Evolutionary conservation across 2,329 filamentous ascomycete species (phyloP), one percentile per base, ranked within the genome.

Genomic region (Lasiodiplodia theobromae): DNA sequence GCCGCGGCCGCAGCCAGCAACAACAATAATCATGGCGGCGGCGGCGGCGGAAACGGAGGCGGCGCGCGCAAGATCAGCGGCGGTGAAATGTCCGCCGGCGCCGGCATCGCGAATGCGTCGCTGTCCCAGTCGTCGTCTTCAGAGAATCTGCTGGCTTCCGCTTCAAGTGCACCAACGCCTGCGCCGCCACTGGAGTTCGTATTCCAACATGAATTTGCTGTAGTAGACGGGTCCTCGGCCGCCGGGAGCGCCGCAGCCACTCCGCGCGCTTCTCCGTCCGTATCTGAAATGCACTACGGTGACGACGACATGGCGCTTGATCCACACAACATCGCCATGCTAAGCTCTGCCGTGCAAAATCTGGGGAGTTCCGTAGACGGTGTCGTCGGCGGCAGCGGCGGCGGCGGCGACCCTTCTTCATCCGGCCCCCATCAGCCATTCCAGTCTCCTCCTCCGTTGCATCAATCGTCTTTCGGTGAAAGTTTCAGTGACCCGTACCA

Each of bases 191-290:
- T 47, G 23, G 44, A 64, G n/a, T 64, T 64, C 47, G 28, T 52
- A n/a, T 64, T 64, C 60, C 60, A 64, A 31, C 60, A 64, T 64
- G 60, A 64, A 12, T 52, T 64, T 64, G 34, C 60, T 38, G 47
- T 52, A 47, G 18, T 47, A 47, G 44, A 52, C 11, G 44, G 52
- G 16, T 64, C 60, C 10, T 38, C 60, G 5, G 8, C 31, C 31
- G 54, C 34, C 52, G 28, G 16, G 18, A 64, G 40, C 28, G 40
- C 57, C 21, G 40, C 37, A n/a, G 31, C 38, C 38, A 49, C 47
- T 10, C 60, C 44, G 14, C 44, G 60, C 18, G 60, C 60, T 18
- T 64, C 60, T 25, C 37, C 60, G 5, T 64, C 60, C 47, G 60
- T 49, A 11, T 14, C 44, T 52, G 60, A 51, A 21, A 37, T 64